Evolutionary conservation across 2,329 filamentous ascomycete genomes (phyloP).

Genomic region (Neopestalotiopsis sp.): DNA sequence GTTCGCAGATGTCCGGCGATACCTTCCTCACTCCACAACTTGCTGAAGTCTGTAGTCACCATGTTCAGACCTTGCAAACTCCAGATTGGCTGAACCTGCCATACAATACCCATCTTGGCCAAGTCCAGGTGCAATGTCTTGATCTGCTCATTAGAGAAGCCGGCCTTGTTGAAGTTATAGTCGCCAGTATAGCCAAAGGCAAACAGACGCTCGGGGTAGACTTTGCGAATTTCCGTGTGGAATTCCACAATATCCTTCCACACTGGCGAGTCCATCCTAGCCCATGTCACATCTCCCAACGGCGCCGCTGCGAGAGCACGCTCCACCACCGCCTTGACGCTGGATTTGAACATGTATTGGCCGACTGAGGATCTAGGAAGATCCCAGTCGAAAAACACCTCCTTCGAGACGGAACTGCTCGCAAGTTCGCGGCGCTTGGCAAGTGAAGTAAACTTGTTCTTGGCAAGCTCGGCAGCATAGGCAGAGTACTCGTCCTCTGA

Average conservation of each 20-base stretch:
- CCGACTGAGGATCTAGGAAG: slow-evolving; percentile 37
- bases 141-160: slow-evolving; percentile 37
- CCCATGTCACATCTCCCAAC: slow-evolving; percentile 43
- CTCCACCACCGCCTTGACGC: slow-evolving; percentile 36
- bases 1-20: slow-evolving; percentile 40
- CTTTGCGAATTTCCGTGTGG: slow-evolving; percentile 39
- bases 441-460: slow-evolving; percentile 12
- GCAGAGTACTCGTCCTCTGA: slow-evolving; percentile 31
- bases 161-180: slow-evolving; percentile 40
- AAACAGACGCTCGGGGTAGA: slow-evolving; percentile 41
- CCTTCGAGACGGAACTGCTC: slow-evolving; percentile 27
- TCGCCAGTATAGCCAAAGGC: slow-evolving; percentile 44
- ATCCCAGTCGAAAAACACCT: slow-evolving; percentile 42
- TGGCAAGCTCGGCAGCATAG: slow-evolving; percentile 25
- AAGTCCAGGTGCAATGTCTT: slow-evolving; percentile 37
- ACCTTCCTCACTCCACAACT: slow-evolving; percentile 38
- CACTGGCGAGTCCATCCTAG: slow-evolving; percentile 38
- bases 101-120: slow-evolving; percentile 42
- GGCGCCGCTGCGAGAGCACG: slow-evolving; percentile 40
- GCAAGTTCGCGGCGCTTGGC: slow-evolving; percentile 23
- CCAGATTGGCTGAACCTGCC: slow-evolving; percentile 48
- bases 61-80: slow-evolving; percentile 40
- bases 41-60: slow-evolving; percentile 37
- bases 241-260: slow-evolving; percentile 43
- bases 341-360: slow-evolving; percentile 40